Evolutionary conservation across 2,329 filamentous ascomycete genomes (phyloP), one percentile per base, ranked within the genome.

Genomic region (Huntiella abstrusa): DNA sequence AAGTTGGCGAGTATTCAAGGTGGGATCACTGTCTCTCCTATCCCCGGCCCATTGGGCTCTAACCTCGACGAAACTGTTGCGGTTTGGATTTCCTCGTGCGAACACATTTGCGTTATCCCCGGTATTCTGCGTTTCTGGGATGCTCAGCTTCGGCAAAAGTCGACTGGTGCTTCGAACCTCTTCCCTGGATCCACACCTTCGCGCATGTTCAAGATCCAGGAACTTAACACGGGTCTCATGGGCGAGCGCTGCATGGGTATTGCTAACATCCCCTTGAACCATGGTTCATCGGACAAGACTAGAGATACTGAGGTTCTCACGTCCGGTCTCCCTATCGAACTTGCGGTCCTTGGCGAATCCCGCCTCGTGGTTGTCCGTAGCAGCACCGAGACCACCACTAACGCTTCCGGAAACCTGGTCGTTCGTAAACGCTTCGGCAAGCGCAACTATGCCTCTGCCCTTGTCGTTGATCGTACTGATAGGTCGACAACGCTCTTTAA

Each of bases 71-170:
- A 77, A 58, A 71, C 64, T 34, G 61, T 71, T 3, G 66, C 69
- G 4, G 58, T 77, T 4, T 77, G 73, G 72, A 62, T 76, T 32
- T 69, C 71, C 6, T 64, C 71, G 11, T 55, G 64, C 2, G 73
- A 77, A 49, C 68, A 74, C 32, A 67, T 76, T 17, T 72, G 68
- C 17, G 64, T 73, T 19, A 70, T 77, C 41, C 70, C 72, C 1
- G 64, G 64, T 0, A 59, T 77, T 5, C 60, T 67, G 4, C 66
- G 66, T 11, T 77, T 76, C 58, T 76, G 73, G 72, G 72, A 75
- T 33, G 67, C 71, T 1, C 71, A 76, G 52, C 61, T 72, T 8
- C 68, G 70, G 10, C 69, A 66, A 51, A 63, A 65, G 11, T 59
- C 59, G 5, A 66, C 67, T n/a, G 65, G 65, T 10, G 66, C 68